phyloP scores from a whole-genome alignment of 257 asterid genomes.

The Cordia subcordata region DNA sequence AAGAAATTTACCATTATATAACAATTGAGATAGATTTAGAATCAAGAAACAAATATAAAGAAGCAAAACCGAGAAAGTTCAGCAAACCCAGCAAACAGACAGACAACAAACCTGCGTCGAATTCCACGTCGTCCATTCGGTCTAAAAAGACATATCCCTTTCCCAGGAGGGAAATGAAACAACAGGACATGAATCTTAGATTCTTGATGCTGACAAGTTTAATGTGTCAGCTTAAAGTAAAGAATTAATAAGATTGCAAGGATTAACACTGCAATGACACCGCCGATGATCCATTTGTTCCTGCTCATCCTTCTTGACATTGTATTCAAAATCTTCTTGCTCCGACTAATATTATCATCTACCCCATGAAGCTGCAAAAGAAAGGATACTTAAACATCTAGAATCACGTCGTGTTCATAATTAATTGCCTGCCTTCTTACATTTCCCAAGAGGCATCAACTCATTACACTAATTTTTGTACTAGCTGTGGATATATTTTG shows the following conservation, averaged over 20 bases:
- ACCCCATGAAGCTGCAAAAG: slow-evolving; percentile 69
- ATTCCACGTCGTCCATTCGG: not conserved
- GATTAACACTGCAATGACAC: slow-evolving; percentile 42
- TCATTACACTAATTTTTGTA: not conserved
- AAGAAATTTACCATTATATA: too few species aligned
- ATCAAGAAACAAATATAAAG: not conserved
- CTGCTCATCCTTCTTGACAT: slow-evolving; percentile 83
- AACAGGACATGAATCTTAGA: not conserved
- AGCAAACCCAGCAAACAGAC: slow-evolving; percentile 1
- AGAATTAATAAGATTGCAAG: slow-evolving; percentile 55
- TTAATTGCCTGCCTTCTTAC: not conserved
- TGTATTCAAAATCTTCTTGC: slow-evolving; percentile 62
- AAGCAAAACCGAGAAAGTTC: not conserved
- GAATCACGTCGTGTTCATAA: too few species aligned
- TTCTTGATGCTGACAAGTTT: slow-evolving; percentile 9
- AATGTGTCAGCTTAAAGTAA: slow-evolving; percentile 61
- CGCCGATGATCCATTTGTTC: slow-evolving; percentile 65
- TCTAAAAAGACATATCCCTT: not conserved
- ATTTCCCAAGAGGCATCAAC: not conserved
- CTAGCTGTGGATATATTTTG: too few species aligned
- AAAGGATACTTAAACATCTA: slow-evolving; percentile 3
- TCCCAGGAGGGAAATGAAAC: not conserved
- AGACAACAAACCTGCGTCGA: not conserved
- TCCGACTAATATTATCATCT: slow-evolving; percentile 65
- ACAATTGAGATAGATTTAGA: too few species aligned